Evolutionary conservation across 768 basidiomycete species (phyloP), one percentile per base, ranked within the genome.

Genomic region (Suillus sp.): DNA sequence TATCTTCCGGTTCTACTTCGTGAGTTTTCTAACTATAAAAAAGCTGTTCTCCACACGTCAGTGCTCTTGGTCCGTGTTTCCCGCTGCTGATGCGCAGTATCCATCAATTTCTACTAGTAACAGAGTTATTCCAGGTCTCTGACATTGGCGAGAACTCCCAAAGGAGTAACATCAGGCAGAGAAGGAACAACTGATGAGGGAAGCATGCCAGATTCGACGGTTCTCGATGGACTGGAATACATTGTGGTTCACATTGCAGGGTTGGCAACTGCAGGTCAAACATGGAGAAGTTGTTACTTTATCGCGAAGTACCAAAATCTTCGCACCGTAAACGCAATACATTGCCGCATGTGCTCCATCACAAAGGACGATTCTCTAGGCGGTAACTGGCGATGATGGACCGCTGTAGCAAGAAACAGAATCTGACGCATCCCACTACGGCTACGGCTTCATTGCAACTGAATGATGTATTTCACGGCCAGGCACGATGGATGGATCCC

Each of bases 91-190:
- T 51, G 10, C 27, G 10, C 50, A 6, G 27, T 30, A 64, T 68
- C 27, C 62, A 68, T 42, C 70, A 70, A 58, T 81, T 81, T 11
- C 81, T 80, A 8, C 32, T 34, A 34, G 32, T 34, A 22, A 79
- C 81, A 3, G 72, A 83, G 53, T 73, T 84, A 3, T 83, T 85
- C 77, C 79, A 84, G 68, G 34, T 66, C 35, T 84, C 86, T 64
- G 84, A 85, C 10, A 51, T 32, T 0, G 4, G 20, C 30, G 1
- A 32, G 30, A 32, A 30, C 27, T 27, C 27, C 16, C 9, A 18
- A 51, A 30, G 30, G 7, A 53, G 20, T 30, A 20, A 20, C 18
- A 20, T 32, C 30, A 51, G 18, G 10, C 27, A 30, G 27, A 30
- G 50, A 30, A 51, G 18, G 4, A 11, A 32, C 18, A 14, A 4